Conservation (phyloP, 345 rosid genomes). For the Heritiera littoralis region DNA sequence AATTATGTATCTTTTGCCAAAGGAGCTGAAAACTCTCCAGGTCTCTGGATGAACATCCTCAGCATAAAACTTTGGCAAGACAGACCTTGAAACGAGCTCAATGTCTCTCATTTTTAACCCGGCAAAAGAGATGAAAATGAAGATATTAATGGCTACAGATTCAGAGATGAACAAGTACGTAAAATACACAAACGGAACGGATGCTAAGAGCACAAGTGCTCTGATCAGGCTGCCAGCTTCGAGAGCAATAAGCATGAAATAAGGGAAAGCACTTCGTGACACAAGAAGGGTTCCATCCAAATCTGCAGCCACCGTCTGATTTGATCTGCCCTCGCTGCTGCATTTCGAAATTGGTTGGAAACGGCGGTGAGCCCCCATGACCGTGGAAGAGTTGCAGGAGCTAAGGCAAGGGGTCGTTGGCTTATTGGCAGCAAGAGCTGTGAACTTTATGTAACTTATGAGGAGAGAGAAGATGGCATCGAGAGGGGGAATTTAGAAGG, state of each 20-base stretch:
- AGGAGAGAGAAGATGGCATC: conserved; percentile 3
- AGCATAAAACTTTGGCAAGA: conserved; percentile 75
- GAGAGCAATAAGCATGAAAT: conserved; percentile 78
- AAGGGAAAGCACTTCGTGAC: conserved; percentile 84
- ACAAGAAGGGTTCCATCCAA: conserved; percentile 81
- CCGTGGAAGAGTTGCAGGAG: conserved; percentile 9
- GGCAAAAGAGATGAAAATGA: conserved; percentile 65
- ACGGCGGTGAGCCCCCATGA: conserved; percentile 56
- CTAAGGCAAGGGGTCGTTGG: neutral
- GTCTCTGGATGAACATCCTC: conserved; percentile 88
- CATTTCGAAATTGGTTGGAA: conserved; percentile 61
- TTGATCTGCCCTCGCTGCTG: conserved; percentile 54
- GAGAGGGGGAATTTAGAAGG: conserved; percentile 21
- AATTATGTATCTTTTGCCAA: conserved; percentile 67
- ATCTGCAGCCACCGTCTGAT: conserved; percentile 79
- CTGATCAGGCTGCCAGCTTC: conserved; percentile 83
- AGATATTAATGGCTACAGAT: conserved; percentile 58
- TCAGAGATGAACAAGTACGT: conserved; percentile 66
- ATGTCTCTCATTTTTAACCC: conserved; percentile 69
- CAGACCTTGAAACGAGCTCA: conserved; percentile 80
- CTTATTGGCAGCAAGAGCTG: neutral
- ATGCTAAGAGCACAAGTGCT: conserved; percentile 57
- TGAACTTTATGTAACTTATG: neutral
- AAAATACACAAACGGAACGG: conserved; percentile 74
- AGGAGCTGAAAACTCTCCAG: conserved; percentile 79